Conservation (phyloP, 257 asterid species). For the Euphrasia confusa region DNA sequence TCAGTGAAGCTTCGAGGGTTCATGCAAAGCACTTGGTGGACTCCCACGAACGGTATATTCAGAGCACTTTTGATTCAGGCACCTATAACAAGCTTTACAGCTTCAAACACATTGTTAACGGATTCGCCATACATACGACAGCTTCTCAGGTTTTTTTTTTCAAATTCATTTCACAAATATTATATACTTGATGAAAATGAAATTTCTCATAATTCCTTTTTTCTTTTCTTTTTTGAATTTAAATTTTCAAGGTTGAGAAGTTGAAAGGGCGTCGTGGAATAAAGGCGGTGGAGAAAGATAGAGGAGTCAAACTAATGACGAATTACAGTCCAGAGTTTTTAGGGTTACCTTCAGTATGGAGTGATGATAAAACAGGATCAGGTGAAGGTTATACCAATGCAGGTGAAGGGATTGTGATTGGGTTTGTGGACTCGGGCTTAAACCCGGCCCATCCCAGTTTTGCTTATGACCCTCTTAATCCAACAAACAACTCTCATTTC, state of each 20-base stretch:
- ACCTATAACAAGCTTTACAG: conserved; percentile 77
- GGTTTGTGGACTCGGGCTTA: conserved; percentile 78
- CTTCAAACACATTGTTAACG: conserved; percentile 73
- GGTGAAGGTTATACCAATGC: conserved; percentile 42
- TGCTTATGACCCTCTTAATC: conserved; percentile 50
- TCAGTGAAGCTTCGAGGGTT: conserved; percentile 24
- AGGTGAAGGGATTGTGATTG: conserved; percentile 88
- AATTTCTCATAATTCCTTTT: not conserved
- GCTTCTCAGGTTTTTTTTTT: conserved; percentile 50
- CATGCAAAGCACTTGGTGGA: conserved; percentile 55
- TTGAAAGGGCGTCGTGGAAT: conserved; percentile 45
- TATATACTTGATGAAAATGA: not conserved
- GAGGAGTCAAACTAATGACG: conserved; percentile 63
- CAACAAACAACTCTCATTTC: conserved; percentile 41
- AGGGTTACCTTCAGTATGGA: conserved; percentile 61
- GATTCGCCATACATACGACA: conserved; percentile 73
- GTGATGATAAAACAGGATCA: conserved; percentile 37
- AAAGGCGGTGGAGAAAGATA: conserved; percentile 67
- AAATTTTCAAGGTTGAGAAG: conserved; percentile 36
- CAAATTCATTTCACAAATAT: too few relatives aligned
- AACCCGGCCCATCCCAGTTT: conserved; percentile 74
- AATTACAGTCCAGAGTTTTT: conserved; percentile 65
- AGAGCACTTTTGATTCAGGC: conserved; percentile 46
- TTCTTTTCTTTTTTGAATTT: too few relatives aligned
- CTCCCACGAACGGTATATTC: conserved; percentile 59